Evolutionary conservation across 106 monocot genomes (phyloP).

Genomic region (Cymbidium sinense): DNA sequence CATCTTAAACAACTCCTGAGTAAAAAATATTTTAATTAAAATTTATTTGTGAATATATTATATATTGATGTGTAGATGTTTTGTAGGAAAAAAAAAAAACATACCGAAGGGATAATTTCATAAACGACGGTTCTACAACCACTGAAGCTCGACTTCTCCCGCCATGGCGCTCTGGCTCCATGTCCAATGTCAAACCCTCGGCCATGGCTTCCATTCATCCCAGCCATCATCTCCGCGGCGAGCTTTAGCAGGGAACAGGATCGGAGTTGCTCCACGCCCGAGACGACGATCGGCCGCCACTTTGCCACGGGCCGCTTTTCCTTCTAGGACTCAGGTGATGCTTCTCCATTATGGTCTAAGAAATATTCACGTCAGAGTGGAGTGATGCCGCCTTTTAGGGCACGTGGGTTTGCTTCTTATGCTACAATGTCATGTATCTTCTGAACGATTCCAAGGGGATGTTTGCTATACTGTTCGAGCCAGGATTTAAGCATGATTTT

Average conservation of each 20-base stretch:
- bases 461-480: too few relatives aligned
- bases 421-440: too few relatives aligned
- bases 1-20: too few relatives aligned
- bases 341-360: not conserved
- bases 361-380: not conserved
- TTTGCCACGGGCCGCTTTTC: not conserved
- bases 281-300: not conserved
- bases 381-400: not conserved
- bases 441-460: too few relatives aligned
- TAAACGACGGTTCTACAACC: too few relatives aligned
- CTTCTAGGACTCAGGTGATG: constrained; percentile 10
- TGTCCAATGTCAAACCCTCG: not conserved
- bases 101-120: too few relatives aligned
- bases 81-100: too few relatives aligned
- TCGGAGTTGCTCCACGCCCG: not conserved
- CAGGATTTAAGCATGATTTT: not conserved
- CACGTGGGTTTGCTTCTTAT: not conserved
- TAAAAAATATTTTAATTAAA: too few relatives aligned
- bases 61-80: too few relatives aligned
- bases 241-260: too few relatives aligned
- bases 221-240: not conserved
- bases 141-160: not conserved
- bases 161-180: constrained; percentile 1
- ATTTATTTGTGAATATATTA: too few relatives aligned
- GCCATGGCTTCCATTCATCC: not conserved